A percentile compares a stretch with the other conserved stretches of the same genome.
phyloP scores from a whole-genome alignment of 768 basidiomycete genomes.

The Phylloporus sp. region DNA sequence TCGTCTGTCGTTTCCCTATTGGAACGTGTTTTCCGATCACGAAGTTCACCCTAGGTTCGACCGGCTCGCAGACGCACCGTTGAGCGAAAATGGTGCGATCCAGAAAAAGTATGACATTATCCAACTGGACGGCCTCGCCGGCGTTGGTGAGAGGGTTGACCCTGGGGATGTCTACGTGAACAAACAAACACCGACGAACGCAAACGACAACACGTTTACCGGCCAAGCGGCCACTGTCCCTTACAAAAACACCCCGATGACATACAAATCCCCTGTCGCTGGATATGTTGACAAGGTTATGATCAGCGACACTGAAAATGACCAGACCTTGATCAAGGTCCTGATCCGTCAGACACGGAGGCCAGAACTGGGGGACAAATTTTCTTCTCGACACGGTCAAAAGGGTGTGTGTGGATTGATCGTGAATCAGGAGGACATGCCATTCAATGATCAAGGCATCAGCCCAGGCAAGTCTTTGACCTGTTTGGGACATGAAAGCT shows the following conservation, averaged over 20 bases:
- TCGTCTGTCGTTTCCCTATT: slow-evolving; percentile 38
- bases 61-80: slow-evolving; percentile 87
- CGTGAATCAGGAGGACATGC: slow-evolving; percentile 98
- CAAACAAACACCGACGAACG: slow-evolving; percentile 93
- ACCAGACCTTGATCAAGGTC: slow-evolving; percentile 95
- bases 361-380: slow-evolving; percentile 98
- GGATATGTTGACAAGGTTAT: slow-evolving; percentile 97
- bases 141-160: slow-evolving; percentile 91
- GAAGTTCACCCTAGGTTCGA: slow-evolving; percentile 58
- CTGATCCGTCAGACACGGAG: slow-evolving; percentile 94
- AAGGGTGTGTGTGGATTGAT: slow-evolving; percentile 99
- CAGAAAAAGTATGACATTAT: slow-evolving; percentile 89
- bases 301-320: slow-evolving; percentile 95
- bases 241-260: slow-evolving; percentile 90
- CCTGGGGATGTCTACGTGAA: slow-evolving; percentile 94
- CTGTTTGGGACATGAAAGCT: slow-evolving; percentile 9
- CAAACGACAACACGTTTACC: slow-evolving; percentile 86
- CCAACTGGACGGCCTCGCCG: slow-evolving; percentile 88
- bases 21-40: slow-evolving; percentile 7
- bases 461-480: slow-evolving; percentile 63
- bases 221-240: slow-evolving; percentile 79
- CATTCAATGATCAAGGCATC: slow-evolving; percentile 97
- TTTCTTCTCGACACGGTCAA: slow-evolving; percentile 96
- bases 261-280: slow-evolving; percentile 90
- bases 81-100: slow-evolving; percentile 75